Percentiles rank a stretch among this genome's conserved stretches.
phyloP scores from a whole-genome alignment of 371 early-diverging fungal genomes.

The Vavraia culicis region DNA sequence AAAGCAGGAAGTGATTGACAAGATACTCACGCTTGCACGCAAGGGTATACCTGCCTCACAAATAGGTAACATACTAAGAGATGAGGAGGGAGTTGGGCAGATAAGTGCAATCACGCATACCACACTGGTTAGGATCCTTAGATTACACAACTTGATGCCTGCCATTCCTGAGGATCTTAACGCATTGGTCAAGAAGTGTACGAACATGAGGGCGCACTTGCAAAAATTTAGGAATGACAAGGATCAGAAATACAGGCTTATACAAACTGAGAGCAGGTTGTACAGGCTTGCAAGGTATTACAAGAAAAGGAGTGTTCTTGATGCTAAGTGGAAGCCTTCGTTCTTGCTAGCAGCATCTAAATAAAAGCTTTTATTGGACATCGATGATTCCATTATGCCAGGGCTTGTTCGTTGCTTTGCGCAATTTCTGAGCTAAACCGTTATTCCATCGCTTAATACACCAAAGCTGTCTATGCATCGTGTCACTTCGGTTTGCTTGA shows the following conservation, averaged over 20 bases:
- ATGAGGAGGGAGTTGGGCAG: constrained; percentile 85
- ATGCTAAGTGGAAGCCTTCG: constrained; percentile 73
- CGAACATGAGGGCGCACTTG: constrained; percentile 90
- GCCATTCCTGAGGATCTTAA: constrained; percentile 96
- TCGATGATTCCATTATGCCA: no score
- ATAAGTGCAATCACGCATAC: constrained; percentile 76
- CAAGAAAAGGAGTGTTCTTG: constrained; percentile 81
- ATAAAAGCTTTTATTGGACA: no score
- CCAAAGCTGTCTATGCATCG: no score
- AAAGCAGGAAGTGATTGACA: constrained; percentile 76
- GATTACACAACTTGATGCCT: constrained; percentile 70
- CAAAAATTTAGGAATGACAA: constrained; percentile 94
- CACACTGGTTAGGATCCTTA: constrained; percentile 75
- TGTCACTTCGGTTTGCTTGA: no score
- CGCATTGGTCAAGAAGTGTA: constrained; percentile 95
- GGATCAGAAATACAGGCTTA: constrained; percentile 94
- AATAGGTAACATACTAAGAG: constrained; percentile 93
- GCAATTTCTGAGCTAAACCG: no score
- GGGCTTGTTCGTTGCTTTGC: no score
- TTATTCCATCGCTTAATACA: no score
- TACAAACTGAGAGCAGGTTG: constrained; percentile 89
- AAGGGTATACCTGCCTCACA: constrained; percentile 92
- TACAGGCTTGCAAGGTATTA: constrained; percentile 97
- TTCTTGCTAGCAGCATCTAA: neutral
- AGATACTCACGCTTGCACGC: constrained; percentile 91